A percentile compares a stretch with the other conserved stretches of the same genome.
phyloP scores from a whole-genome alignment of 208 protist genomes.

The Leishmania aethiopica region DNA sequence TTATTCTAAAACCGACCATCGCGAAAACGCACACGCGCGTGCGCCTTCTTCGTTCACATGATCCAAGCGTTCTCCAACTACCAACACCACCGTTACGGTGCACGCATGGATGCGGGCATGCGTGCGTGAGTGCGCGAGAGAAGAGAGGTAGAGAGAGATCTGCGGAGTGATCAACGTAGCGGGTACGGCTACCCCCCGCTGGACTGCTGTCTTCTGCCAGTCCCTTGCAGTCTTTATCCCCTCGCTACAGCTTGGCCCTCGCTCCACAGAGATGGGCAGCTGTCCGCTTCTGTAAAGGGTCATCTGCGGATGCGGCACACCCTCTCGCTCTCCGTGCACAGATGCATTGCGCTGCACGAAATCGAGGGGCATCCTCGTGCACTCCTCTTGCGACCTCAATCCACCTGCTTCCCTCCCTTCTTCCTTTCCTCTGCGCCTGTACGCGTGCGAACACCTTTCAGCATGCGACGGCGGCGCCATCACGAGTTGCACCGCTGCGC shows the following conservation, averaged over 20 bases:
- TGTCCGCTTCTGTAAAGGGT: neutral
- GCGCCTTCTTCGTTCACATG: neutral
- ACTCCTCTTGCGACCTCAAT: neutral
- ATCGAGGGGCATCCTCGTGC: neutral
- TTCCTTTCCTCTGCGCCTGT: neutral
- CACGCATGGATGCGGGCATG: neutral
- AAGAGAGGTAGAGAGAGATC: neutral
- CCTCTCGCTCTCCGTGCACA: neutral
- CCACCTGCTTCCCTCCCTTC: neutral
- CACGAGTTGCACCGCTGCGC: neutral
- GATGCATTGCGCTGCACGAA: neutral
- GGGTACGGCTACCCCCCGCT: neutral
- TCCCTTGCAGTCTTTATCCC: neutral
- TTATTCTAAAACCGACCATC: neutral
- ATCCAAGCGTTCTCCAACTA: neutral
- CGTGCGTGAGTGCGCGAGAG: neutral
- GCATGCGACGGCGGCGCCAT: neutral
- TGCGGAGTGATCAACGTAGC: neutral
- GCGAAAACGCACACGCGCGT: neutral
- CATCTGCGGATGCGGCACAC: neutral
- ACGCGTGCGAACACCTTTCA: neutral
- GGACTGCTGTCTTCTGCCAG: neutral
- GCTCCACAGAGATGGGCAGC: neutral
- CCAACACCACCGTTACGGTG: neutral
- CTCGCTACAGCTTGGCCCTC: neutral